A percentile compares a stretch with the other conserved stretches of the same genome.
Conservation (phyloP, 2,329 filamentous ascomycete genomes). For the Apiospora phragmitis region DNA sequence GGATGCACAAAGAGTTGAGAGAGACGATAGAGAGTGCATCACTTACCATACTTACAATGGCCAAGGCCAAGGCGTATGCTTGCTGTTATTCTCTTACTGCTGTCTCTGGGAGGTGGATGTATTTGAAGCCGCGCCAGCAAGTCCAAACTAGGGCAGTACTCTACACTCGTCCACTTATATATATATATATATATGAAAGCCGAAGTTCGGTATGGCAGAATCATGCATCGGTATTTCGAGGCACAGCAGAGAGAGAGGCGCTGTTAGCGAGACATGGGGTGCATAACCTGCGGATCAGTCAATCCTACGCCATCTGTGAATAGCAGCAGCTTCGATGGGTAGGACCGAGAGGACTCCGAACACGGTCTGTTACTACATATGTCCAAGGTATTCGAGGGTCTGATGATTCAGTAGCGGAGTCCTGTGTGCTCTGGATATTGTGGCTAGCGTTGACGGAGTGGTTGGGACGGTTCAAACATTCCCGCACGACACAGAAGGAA, state of each 20-base stretch:
- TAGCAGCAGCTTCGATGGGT: not conserved
- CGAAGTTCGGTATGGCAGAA: not conserved
- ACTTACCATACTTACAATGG: constrained; percentile 15
- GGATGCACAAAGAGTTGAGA: not conserved
- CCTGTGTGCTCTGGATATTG: not conserved
- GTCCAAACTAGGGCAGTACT: not conserved
- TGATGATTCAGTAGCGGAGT: constrained; percentile 6
- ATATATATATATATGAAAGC: constrained; percentile 4
- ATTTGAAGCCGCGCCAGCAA: not conserved
- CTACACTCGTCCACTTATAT: constrained; percentile 1
- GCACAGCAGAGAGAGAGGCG: not conserved
- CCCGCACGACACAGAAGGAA: not conserved
- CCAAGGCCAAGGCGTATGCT: constrained; percentile 1
- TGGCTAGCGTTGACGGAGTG: not conserved
- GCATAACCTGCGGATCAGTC: not conserved
- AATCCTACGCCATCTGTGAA: constrained; percentile 5
- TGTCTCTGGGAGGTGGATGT: not conserved
- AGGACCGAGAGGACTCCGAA: constrained; percentile 1
- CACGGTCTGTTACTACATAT: constrained; percentile 2
- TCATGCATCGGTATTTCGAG: not conserved
- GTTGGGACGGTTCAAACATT: not conserved
- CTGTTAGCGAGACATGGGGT: constrained; percentile 6
- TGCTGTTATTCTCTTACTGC: not conserved
- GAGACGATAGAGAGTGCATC: constrained; percentile 19
- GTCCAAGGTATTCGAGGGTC: not conserved